Evolutionary conservation across 2,329 filamentous ascomycete species (phyloP).

Genomic region (Colletotrichum tofieldiae): DNA sequence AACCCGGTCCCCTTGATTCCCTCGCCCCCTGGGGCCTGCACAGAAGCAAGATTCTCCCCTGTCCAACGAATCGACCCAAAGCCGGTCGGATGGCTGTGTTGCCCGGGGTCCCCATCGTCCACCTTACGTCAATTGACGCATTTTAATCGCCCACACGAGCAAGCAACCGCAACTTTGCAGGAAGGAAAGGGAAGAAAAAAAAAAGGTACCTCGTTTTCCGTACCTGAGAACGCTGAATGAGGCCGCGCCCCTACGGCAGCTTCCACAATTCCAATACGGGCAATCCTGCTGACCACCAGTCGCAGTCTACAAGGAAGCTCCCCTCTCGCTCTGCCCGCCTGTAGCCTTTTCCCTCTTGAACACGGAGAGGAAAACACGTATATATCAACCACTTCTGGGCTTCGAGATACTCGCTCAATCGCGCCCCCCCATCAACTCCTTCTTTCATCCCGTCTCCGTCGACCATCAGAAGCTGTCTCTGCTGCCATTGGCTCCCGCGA

Average conservation of each 20-base stretch:
- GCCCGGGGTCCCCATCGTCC: slow-evolving; percentile 38
- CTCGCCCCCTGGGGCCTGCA: slow-evolving; percentile 4
- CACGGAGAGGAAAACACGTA: slow-evolving; percentile 15
- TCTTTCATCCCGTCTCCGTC: slow-evolving; percentile 36
- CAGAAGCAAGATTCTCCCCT: background rate
- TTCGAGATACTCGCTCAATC: slow-evolving; percentile 13
- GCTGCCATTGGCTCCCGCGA: slow-evolving; percentile 31
- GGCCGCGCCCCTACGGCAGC: slow-evolving; percentile 9
- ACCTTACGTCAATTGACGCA: slow-evolving; percentile 42
- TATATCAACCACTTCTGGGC: slow-evolving; percentile 34
- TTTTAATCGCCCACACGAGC: slow-evolving; percentile 25
- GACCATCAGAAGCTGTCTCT: slow-evolving; percentile 7
- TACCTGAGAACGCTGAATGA: slow-evolving; percentile 9
- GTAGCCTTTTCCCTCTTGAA: slow-evolving; percentile 17
- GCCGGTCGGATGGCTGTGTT: slow-evolving; percentile 45
- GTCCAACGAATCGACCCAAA: slow-evolving; percentile 26
- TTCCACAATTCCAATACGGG: slow-evolving; percentile 33
- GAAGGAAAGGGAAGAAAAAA: background rate
- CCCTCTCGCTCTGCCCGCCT: slow-evolving; percentile 27
- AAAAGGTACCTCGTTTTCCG: slow-evolving; percentile 15
- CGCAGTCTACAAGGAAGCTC: slow-evolving; percentile 36
- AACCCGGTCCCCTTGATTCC: background rate
- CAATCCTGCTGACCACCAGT: slow-evolving; percentile 36
- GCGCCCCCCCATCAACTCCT: slow-evolving; percentile 12
- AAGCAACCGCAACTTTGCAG: background rate